phyloP scores from a whole-genome alignment of 169 alveolate genomes.

The Plasmodium relictum region DNA sequence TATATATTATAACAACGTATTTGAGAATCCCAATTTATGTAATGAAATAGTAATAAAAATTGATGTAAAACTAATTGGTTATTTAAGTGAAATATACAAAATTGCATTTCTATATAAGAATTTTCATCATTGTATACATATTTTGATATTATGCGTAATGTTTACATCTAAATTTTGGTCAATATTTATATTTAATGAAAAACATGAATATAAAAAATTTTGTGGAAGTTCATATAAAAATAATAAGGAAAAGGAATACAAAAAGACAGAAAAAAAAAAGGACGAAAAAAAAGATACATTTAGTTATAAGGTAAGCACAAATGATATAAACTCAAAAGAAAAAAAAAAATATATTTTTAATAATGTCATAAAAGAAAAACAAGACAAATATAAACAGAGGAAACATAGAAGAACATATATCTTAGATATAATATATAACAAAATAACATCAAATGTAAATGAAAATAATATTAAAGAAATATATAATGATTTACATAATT shows the following conservation, averaged over 20 bases:
- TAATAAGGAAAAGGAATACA: not conserved
- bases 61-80: conserved; percentile 52
- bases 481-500: conserved; percentile 68
- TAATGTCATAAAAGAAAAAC: not conserved
- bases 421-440: conserved; percentile 40
- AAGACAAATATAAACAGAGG: not conserved
- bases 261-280: not conserved
- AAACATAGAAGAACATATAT: conserved; percentile 27
- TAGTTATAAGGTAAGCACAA: not conserved
- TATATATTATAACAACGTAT: conserved; percentile 38
- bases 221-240: not conserved
- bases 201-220: not conserved
- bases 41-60: conserved; percentile 26
- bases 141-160: conserved; percentile 47
- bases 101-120: conserved; percentile 38
- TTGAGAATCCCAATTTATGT: conserved; percentile 2
- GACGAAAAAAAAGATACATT: not conserved
- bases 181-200: conserved; percentile 49
- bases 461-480: conserved; percentile 29
- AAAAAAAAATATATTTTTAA: not conserved
- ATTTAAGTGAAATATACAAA: conserved; percentile 73
- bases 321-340: not conserved
- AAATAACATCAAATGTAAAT: conserved; percentile 29
- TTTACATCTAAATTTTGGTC: conserved; percentile 58
- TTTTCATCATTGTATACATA: conserved; percentile 31